A percentile compares a stretch with the other conserved stretches of the same genome.
Evolutionary conservation across 192 early-diverging fungal genomes (phyloP).

Genomic region (Backusella psychrophila): DNA sequence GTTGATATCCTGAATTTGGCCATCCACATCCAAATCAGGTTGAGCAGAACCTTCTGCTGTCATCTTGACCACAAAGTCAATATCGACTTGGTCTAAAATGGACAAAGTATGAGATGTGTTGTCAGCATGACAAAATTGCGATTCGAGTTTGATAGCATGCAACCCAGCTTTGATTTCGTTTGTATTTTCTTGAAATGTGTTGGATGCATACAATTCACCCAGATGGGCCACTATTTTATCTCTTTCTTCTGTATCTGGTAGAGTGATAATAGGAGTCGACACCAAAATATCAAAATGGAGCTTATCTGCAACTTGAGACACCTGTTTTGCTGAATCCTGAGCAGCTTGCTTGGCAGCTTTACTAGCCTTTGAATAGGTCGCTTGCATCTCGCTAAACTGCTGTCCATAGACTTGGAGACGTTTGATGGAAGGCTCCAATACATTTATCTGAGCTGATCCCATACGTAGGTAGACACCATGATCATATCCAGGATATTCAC

Average conservation of each 20-base stretch:
- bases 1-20: constrained; percentile 69
- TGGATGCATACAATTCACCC: constrained; percentile 73
- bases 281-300: constrained; percentile 74
- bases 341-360: constrained; percentile 70
- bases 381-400: constrained; percentile 71
- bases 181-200: constrained; percentile 61
- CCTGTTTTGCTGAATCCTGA: constrained; percentile 55
- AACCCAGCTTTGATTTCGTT: constrained; percentile 62
- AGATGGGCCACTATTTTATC: constrained; percentile 62
- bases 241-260: constrained; percentile 49
- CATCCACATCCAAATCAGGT: constrained; percentile 42
- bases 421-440: constrained; percentile 69
- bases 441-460: constrained; percentile 65
- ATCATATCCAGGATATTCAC: constrained; percentile 72
- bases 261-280: constrained; percentile 69
- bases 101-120: constrained; percentile 44
- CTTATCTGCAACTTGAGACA: constrained; percentile 59
- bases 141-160: constrained; percentile 55
- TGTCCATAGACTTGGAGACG: constrained; percentile 55
- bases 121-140: constrained; percentile 41
- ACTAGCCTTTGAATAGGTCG: constrained; percentile 76
- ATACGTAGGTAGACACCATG: constrained; percentile 57
- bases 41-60: constrained; percentile 32
- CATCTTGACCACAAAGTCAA: constrained; percentile 59
- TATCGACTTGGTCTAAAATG: constrained; percentile 84